Evolutionary conservation across 2,329 filamentous ascomycete genomes (phyloP), one percentile per base, ranked within the genome.

Genomic region (Exophiala sp.): DNA sequence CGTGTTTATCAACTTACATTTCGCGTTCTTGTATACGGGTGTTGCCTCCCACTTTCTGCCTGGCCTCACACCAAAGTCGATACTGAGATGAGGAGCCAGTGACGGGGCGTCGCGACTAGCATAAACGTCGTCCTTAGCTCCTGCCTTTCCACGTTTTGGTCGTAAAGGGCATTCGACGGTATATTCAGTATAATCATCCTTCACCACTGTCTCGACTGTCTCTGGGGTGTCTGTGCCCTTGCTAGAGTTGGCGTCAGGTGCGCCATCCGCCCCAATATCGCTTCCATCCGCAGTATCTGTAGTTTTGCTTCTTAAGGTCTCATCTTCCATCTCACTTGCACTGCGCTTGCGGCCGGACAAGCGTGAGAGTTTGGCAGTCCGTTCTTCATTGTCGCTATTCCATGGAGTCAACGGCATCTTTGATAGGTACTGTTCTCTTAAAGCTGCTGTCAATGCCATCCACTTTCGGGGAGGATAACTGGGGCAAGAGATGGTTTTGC

Each of bases 1-100:
- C 14, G 14, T 37, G 16, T 37, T 7, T 19, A 8, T 37, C 7
- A 11, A 64, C 68, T 62, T 59, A 72, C 71, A 69, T 38, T 71
- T 70, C 53, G 75, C 76, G 55, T 72, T 75, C 22, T 55, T 68
- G 61, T 68, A 74, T 54, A 61, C 70, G 53, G 58, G 69, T 64
- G 69, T 67, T 45, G 39, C 30, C 3, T 61, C 50, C 70, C 70
- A 73, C 37, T 63, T 55, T 1, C 55, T 43, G 8, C 52, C 58
- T 2, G 70, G 70, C 9, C 59, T 57, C 13, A 73, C 60, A 5
- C 43, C 27, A 51, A 54, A 70, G 14, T 27, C 58, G 48, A 48
- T 58, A 24, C 40, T 52, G 51, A 43, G 56, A 19, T 32, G 52
- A 48, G 38, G 56, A 1, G 48, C 54, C 27, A 60, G 58, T 23